A percentile compares a stretch with the other conserved stretches of the same genome.
Evolutionary conservation across 2,329 filamentous ascomycete species (phyloP).

Genomic region (Botrytis aclada): DNA sequence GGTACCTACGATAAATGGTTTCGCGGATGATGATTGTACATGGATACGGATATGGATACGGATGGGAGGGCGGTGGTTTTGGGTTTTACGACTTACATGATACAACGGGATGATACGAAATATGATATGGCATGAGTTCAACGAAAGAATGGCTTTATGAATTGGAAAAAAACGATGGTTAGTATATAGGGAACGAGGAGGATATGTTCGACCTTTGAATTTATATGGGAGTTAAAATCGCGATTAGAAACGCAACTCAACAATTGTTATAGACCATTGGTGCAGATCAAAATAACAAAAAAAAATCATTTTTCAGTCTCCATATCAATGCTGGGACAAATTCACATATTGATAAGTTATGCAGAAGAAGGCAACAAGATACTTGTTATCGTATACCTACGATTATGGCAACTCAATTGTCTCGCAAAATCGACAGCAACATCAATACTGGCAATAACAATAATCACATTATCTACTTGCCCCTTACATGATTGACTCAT

Average conservation of each 20-base stretch:
- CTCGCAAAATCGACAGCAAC: background rate
- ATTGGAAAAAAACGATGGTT: background rate
- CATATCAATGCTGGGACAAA: background rate
- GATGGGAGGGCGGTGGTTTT: background rate
- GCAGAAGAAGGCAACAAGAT: background rate
- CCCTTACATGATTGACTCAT: background rate
- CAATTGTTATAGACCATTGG: background rate
- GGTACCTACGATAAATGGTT: background rate
- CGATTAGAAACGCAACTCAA: constrained; percentile 5
- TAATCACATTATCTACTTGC: background rate
- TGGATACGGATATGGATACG: background rate
- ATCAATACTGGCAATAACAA: too few relatives aligned
- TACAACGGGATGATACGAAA: background rate
- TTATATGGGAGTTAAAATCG: background rate
- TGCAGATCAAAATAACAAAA: background rate
- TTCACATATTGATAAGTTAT: background rate
- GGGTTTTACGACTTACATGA: background rate
- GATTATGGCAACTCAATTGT: background rate
- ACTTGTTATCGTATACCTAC: background rate
- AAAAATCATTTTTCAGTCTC: background rate
- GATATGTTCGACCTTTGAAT: background rate
- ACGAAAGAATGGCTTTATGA: background rate
- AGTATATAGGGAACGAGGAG: background rate
- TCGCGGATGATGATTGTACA: background rate
- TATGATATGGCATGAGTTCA: background rate